Percentiles rank a stretch among this genome's conserved stretches.
Evolutionary conservation across 2,329 filamentous ascomycete genomes (phyloP).

Genomic region (Davidsoniella neocaledoniae): DNA sequence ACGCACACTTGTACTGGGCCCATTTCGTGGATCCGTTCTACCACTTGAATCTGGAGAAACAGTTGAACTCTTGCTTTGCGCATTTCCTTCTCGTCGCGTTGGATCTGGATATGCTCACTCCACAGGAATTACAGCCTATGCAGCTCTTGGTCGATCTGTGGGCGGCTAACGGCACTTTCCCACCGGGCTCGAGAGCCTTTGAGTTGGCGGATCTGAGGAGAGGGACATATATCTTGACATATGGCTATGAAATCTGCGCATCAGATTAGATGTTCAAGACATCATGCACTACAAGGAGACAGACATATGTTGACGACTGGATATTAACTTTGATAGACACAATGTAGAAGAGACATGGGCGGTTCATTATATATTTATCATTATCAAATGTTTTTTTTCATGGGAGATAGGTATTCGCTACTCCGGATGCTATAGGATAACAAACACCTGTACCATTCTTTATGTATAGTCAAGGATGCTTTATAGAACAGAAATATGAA

Average conservation of each 20-base stretch:
- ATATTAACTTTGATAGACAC: neutral
- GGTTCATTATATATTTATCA: too few species aligned
- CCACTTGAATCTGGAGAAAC: slow-evolving; percentile 49
- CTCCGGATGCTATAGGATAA: too few species aligned
- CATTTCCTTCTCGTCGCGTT: slow-evolving; percentile 54
- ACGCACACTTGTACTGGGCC: slow-evolving; percentile 77
- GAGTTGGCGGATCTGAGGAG: slow-evolving; percentile 32
- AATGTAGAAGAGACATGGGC: neutral
- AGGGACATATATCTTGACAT: slow-evolving; percentile 23
- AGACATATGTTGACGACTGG: neutral
- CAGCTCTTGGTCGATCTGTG: slow-evolving; percentile 66
- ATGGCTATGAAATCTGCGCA: slow-evolving; percentile 11
- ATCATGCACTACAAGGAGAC: neutral
- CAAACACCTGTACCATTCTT: slow-evolving; percentile 14
- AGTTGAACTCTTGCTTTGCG: slow-evolving; percentile 57
- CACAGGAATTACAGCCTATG: slow-evolving; percentile 70
- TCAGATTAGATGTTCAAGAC: slow-evolving; percentile 1
- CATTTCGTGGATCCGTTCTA: slow-evolving; percentile 62
- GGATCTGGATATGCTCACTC: slow-evolving; percentile 52
- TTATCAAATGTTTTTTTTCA: too few species aligned
- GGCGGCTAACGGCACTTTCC: slow-evolving; percentile 59
- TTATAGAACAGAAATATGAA: slow-evolving; percentile 32
- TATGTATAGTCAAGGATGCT: slow-evolving; percentile 22
- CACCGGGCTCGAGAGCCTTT: slow-evolving; percentile 40
- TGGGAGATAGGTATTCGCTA: too few species aligned